Conservation (phyloP, 371 early-diverging fungal species). For the Blastocladiella emersonii region DNA sequence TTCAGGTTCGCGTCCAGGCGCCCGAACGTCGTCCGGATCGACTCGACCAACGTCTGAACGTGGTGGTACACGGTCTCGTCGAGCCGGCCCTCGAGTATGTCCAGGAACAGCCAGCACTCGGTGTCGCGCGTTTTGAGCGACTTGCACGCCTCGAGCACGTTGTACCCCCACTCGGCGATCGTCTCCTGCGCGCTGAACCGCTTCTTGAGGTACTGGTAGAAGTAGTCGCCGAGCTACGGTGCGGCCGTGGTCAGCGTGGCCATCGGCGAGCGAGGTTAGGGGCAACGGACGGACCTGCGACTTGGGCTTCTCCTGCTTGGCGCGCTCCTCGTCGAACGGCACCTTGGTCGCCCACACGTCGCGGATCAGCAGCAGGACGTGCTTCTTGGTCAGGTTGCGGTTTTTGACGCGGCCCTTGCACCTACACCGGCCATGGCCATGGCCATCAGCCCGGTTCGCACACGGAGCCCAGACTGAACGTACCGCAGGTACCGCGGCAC, state of each 20-base stretch:
- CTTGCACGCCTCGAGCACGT: neutral
- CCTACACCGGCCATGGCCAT: neutral
- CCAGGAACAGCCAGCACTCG: neutral
- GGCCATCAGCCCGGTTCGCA: no score
- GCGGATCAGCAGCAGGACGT: neutral
- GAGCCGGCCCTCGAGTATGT: neutral
- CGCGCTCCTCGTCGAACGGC: neutral
- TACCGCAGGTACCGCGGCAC: neutral
- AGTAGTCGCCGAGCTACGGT: neutral
- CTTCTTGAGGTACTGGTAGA: neutral
- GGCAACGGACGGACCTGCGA: no score
- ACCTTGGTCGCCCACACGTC: constrained; percentile 1
- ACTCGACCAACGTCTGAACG: neutral
- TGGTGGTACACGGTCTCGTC: neutral
- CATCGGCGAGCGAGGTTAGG: no score
- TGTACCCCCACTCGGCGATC: constrained; percentile 1
- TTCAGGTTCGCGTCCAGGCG: constrained; percentile 1
- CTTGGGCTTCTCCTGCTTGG: neutral
- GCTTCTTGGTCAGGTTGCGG: neutral
- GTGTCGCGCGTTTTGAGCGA: neutral
- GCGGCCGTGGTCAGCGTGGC: no score
- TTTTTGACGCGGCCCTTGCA: neutral
- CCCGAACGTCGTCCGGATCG: neutral
- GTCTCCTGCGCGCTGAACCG: neutral
- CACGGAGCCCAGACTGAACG: neutral